Evolutionary conservation across 2,329 filamentous ascomycete species (phyloP), one percentile per base, ranked within the genome.

Genomic region (Hymenoscyphus linearis): DNA sequence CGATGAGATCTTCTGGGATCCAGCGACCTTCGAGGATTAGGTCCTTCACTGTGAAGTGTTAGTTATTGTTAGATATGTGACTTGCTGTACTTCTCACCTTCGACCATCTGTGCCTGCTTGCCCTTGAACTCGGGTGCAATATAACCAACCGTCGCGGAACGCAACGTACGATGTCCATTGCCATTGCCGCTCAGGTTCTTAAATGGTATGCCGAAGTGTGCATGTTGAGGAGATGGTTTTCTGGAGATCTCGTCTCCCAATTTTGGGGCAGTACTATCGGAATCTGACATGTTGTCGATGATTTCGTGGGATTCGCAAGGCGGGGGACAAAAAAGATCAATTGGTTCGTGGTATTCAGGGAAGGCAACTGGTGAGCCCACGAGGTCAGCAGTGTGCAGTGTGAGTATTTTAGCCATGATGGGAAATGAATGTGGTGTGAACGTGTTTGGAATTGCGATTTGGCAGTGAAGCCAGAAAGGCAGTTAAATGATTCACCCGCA

Each of bases 91-190:
- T 25, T 13, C 69, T 66, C n/a, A 71, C 70, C 70, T 55, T 71
- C 62, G 7, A 59, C n/a, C 65, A 66, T 71, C 60, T 99, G 95
- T 74, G 91, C 86, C 66, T 86, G 82, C 79, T 96, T 97, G 74
- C 93, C 95, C 74, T 91, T 87, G 73, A 99, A 99, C 65, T 92
- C 91, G 54, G 93, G 92, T 26, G 95, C 93, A 66, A 96, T 88
- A 79, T 99, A 99, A 72, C 95, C 95, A 40, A 96, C 89, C 34
- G 93, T 95, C 68, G 91, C 89, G 67, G 95, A 95, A 22, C 92
- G 90, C 62, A 98, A 80, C 60, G 93, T 82, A 60, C 89, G 85
- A 74, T 91, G 86, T 61, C 85, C 84, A 66, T 76, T 74, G 22
- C 69, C 40, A 76, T 87, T 82, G 74, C 82, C 76, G 13, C 44